A percentile compares a stretch with the other conserved stretches of the same genome.
These are phyloP conservation scores for Chenopodium formosanum DNA, from an alignment of 148 eudicot genomes.

Conservation along the genomic window DNA sequence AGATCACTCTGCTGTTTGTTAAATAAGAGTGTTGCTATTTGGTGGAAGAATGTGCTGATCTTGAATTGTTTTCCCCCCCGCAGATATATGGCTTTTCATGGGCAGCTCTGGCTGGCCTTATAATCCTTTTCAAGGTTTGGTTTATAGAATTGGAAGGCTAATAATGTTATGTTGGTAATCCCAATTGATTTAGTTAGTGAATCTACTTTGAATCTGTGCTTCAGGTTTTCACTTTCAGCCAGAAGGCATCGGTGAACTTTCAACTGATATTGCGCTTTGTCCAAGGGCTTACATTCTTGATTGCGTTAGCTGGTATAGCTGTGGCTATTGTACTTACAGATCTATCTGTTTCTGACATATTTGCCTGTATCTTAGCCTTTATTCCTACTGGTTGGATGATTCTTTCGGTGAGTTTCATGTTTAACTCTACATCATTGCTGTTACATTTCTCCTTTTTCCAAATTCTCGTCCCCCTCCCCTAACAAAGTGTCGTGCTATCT, in stretches of 20 bases:
- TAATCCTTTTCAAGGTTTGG: slow-evolving; percentile 85
- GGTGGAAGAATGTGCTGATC: slow-evolving; percentile 15
- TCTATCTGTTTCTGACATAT: slow-evolving; percentile 63
- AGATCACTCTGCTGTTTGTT: slow-evolving; percentile 3
- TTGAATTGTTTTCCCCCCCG: slow-evolving; percentile 3
- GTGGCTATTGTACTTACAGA: slow-evolving; percentile 57
- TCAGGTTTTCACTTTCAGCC: slow-evolving; percentile 98
- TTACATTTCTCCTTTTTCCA: neutral
- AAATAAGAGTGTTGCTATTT: neutral
- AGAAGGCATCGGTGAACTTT: slow-evolving; percentile 93
- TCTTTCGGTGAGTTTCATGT: slow-evolving; percentile 63
- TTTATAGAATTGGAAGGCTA: neutral
- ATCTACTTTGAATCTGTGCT: slow-evolving; percentile 4
- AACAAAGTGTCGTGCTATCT: neutral
- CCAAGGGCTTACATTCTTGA: slow-evolving; percentile 82
- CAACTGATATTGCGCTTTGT: slow-evolving; percentile 87
- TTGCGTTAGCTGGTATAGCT: slow-evolving; percentile 68
- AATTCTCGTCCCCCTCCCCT: neutral
- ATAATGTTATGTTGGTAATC: neutral
- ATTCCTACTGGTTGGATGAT: slow-evolving; percentile 97
- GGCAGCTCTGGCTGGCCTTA: slow-evolving; percentile 70
- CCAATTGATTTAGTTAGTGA: slow-evolving; percentile 4
- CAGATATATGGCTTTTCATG: slow-evolving; percentile 94
- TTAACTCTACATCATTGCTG: neutral
- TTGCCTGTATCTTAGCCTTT: slow-evolving; percentile 88